phyloP scores from a whole-genome alignment of 75 land plant genomes.

The Cupressus sempervirens region DNA sequence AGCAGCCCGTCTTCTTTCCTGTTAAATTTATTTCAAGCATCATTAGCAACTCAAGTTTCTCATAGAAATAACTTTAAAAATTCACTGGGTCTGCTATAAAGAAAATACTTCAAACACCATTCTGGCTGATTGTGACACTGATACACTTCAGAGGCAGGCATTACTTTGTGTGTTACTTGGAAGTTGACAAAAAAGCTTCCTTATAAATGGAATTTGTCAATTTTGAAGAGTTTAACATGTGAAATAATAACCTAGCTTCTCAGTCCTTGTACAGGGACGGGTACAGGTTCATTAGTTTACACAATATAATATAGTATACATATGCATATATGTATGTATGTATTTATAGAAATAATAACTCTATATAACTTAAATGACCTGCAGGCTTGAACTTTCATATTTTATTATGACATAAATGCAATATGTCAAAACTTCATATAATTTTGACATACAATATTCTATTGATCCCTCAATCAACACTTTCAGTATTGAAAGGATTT shows the following conservation, averaged over 20 bases:
- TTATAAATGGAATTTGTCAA: background rate
- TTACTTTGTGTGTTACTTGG: background rate
- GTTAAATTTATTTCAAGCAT: constrained; percentile 1
- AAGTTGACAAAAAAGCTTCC: background rate
- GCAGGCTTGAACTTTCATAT: too few species aligned
- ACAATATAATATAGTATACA: too few species aligned
- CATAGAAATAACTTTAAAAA: background rate
- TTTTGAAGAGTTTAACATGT: background rate
- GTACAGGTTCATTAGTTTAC: too few species aligned
- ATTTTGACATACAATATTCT: too few species aligned
- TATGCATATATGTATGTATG: too few species aligned
- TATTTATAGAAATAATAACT: too few species aligned
- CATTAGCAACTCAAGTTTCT: background rate
- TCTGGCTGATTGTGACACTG: background rate
- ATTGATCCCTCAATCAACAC: too few species aligned
- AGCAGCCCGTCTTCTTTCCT: constrained; percentile 75
- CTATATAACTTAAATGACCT: too few species aligned
- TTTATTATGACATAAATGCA: too few species aligned
- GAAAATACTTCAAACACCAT: constrained; percentile 2
- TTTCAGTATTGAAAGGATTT: too few species aligned
- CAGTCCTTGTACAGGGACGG: too few species aligned
- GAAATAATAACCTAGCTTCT: background rate
- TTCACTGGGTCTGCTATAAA: background rate
- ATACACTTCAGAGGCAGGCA: background rate
- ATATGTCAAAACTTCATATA: too few species aligned